Base-by-base conservation (phyloP, 192 early-diverging fungal genomes). In the Coemansia sp. region DNA sequence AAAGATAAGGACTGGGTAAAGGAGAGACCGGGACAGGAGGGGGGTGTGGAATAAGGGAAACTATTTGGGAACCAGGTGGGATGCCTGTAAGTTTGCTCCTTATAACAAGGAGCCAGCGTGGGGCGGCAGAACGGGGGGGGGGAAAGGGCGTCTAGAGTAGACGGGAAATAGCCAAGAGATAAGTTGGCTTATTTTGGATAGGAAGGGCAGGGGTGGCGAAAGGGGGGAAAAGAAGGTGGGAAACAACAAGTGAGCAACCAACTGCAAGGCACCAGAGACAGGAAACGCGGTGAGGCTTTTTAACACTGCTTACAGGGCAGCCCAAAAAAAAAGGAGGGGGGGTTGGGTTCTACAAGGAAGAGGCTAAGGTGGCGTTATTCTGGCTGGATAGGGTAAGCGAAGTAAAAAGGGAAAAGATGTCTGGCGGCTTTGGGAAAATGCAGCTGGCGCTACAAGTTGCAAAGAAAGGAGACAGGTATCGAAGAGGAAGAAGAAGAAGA, bases 1-100 rank as follows among this genome's bases (percentile, higher is more conserved):
- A 36, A 54, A 45, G 28, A 39, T 13, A 38, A 36, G 28, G 36
- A 38, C 27, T 28, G 32, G 22, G 22, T 42, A 41, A 44, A 42
- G n/a, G 18, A 40, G 38, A 17, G 20, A 40, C 4, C 11, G 20
- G n/a, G 22, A 21, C 9, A 39, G 18, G 21, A 6, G 19, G 19
- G 23, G 3, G 23, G 38, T 3, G 3, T 12, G 30, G 12, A 31
- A 12, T 12, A 31, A 31, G 12, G 12, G 12, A 31, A 31, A 12
- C 6, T 31, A 31, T 31, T 31, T 31, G 6, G 30, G 30, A 31
- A n/a, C n/a, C n/a, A n/a, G n/a, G n/a, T n/a, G n/a, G n/a, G n/a
- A n/a, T n/a, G n/a, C n/a, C n/a, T n/a, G n/a, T n/a, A n/a, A n/a
- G n/a, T n/a, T n/a, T n/a, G n/a, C n/a, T n/a, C n/a, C n/a, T n/a